Percentiles rank a stretch among this genome's conserved stretches.
Conservation (phyloP, 2,329 filamentous ascomycete genomes). For the Capronia americana region DNA sequence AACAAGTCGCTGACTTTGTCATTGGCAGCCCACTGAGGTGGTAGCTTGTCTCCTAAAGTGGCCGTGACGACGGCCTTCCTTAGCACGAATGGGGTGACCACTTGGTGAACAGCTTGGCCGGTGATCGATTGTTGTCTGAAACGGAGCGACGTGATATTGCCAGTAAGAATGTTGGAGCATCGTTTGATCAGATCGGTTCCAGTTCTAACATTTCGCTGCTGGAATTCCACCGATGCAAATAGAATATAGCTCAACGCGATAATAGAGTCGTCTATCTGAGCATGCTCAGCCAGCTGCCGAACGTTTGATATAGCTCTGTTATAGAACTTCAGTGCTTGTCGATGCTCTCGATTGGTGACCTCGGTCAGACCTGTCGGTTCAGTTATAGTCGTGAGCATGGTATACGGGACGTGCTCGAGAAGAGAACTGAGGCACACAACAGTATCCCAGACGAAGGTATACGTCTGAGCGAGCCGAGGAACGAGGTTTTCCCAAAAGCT, state of each 20-base stretch:
- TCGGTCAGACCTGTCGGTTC: conserved; percentile 1
- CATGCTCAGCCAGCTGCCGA: conserved; percentile 18
- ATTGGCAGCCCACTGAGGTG: conserved; percentile 8
- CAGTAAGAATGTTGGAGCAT: conserved; percentile 21
- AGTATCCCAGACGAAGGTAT: conserved; percentile 33
- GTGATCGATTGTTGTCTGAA: conserved; percentile 4
- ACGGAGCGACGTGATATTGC: conserved; percentile 16
- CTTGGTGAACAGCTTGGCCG: conserved; percentile 23
- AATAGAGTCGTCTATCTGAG: conserved; percentile 28
- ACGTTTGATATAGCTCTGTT: conserved; percentile 30
- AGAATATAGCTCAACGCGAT: conserved; percentile 32
- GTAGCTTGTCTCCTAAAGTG: conserved; percentile 23
- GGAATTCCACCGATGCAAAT: conserved; percentile 34
- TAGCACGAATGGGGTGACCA: conserved; percentile 30
- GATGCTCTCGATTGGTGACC: conserved; percentile 27
- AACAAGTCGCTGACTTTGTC: conserved; percentile 1
- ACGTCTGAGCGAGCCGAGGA: conserved; percentile 29
- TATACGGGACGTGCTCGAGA: conserved; percentile 30
- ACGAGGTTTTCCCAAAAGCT: conserved; percentile 33
- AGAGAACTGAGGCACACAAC: conserved; percentile 30
- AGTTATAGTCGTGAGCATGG: conserved; percentile 5
- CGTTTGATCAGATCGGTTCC: conserved; percentile 26
- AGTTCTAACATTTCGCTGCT: conserved; percentile 31
- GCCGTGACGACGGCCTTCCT: conserved; percentile 27
- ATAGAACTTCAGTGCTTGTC: conserved; percentile 30